Conservation (phyloP, 768 basidiomycete species). For the Termitomyces sp. region DNA sequence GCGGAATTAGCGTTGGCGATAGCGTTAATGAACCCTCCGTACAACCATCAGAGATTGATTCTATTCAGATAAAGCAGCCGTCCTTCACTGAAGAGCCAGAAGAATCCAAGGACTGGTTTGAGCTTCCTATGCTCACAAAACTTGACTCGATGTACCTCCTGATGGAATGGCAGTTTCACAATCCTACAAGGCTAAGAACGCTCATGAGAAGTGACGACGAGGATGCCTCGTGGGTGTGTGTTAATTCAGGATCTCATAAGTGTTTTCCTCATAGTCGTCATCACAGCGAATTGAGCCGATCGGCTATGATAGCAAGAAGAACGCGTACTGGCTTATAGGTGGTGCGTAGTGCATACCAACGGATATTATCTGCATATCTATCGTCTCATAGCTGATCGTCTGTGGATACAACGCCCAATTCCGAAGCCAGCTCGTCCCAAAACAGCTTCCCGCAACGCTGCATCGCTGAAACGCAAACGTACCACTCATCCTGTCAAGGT, state of each 20-base stretch:
- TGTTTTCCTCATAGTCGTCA: slow-evolving; percentile 2
- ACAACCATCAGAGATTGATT: slow-evolving; percentile 15
- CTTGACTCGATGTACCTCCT: slow-evolving; percentile 71
- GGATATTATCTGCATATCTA: neutral
- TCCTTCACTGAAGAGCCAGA: slow-evolving; percentile 19
- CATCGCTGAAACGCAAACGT: slow-evolving; percentile 37
- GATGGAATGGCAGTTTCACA: slow-evolving; percentile 86
- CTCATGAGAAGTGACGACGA: slow-evolving; percentile 82
- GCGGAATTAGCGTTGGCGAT: slow-evolving; percentile 12
- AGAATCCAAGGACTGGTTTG: slow-evolving; percentile 61
- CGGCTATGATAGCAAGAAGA: slow-evolving; percentile 73
- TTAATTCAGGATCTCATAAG: neutral
- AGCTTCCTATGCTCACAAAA: slow-evolving; percentile 65
- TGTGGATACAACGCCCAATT: slow-evolving; percentile 80
- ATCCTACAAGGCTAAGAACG: slow-evolving; percentile 60
- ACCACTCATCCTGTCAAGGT: slow-evolving; percentile 8
- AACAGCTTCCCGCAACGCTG: slow-evolving; percentile 36
- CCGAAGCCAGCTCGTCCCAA: slow-evolving; percentile 15
- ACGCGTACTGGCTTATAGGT: slow-evolving; percentile 86
- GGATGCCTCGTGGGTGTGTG: slow-evolving; percentile 68
- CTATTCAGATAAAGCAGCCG: slow-evolving; percentile 1
- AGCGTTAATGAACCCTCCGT: slow-evolving; percentile 12
- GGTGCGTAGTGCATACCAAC: slow-evolving; percentile 35
- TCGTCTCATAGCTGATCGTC: slow-evolving; percentile 54
- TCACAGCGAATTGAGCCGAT: slow-evolving; percentile 77